phyloP scores from a whole-genome alignment of 2,329 filamentous ascomycete species.

The Ceratocystis ficicola region DNA sequence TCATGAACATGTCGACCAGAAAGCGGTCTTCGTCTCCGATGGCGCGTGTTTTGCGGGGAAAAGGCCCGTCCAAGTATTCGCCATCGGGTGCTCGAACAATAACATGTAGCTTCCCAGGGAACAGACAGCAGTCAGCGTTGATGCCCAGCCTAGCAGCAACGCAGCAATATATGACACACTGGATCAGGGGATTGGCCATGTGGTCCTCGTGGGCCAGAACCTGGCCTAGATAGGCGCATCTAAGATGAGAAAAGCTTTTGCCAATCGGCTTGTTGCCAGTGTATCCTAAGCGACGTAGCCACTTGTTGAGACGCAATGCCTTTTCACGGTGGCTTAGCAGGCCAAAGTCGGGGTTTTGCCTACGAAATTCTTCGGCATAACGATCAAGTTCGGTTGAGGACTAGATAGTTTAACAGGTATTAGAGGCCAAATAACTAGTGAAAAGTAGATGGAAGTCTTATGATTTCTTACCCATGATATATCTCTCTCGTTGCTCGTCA shows the following conservation, averaged over 20 bases:
- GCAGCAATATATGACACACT: constrained; percentile 73
- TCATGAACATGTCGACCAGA: constrained; percentile 56
- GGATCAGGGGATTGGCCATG: constrained; percentile 74
- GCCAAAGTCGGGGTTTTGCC: constrained; percentile 41
- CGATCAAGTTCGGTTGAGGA: constrained; percentile 53
- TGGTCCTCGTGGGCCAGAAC: constrained; percentile 61
- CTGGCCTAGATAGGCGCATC: constrained; percentile 47
- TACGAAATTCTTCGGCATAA: constrained; percentile 45
- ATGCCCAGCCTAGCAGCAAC: constrained; percentile 64
- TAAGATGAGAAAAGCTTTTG: constrained; percentile 17
- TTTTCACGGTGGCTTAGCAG: constrained; percentile 51
- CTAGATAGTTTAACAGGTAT: constrained; percentile 30
- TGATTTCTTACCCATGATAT: constrained; percentile 49
- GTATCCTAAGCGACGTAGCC: constrained; percentile 56
- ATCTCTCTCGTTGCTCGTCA: constrained; percentile 61
- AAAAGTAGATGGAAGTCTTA: no score
- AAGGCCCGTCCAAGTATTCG: constrained; percentile 45
- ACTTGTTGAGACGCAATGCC: constrained; percentile 55
- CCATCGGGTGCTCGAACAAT: constrained; percentile 54
- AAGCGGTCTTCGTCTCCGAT: constrained; percentile 26
- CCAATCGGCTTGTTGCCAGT: constrained; percentile 46
- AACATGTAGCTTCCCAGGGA: constrained; percentile 75
- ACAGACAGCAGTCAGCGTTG: constrained; percentile 64
- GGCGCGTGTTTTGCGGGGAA: not conserved
- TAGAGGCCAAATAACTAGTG: not conserved